A percentile compares a stretch with the other conserved stretches of the same genome.
Conservation (phyloP, 192 early-diverging fungal genomes). For the Backusella tuberculispora region DNA sequence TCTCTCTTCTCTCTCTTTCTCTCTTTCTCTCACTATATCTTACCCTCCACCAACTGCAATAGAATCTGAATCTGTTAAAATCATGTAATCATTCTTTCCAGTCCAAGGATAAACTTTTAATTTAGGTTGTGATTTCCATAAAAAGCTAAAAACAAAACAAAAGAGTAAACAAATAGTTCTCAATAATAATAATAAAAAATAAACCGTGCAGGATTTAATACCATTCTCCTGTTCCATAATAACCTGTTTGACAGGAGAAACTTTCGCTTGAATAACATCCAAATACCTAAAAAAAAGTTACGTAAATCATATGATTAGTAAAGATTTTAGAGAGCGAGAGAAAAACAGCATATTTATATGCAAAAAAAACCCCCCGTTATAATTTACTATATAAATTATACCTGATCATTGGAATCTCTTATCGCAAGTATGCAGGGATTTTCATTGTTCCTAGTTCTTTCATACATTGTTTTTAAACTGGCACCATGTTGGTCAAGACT, state of each 20-base stretch:
- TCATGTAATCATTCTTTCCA: constrained; percentile 81
- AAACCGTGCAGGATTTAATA: constrained; percentile 32
- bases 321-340: not conserved
- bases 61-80: constrained; percentile 71
- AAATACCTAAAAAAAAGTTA: constrained; percentile 60
- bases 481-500: constrained; percentile 92
- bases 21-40: not conserved
- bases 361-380: too few relatives aligned
- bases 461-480: constrained; percentile 80
- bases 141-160: constrained; percentile 68
- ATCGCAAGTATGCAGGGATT: constrained; percentile 72
- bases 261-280: constrained; percentile 77
- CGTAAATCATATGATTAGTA: too few relatives aligned
- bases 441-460: constrained; percentile 52
- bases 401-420: constrained; percentile 61
- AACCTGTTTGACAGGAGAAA: constrained; percentile 62
- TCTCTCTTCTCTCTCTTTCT: not conserved
- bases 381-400: constrained; percentile 26
- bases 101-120: constrained; percentile 69
- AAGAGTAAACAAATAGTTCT: too few relatives aligned
- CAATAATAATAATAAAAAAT: not conserved
- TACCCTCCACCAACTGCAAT: constrained; percentile 81
- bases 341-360: not conserved
- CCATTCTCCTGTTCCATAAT: constrained; percentile 87
- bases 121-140: constrained; percentile 11